Base-by-base conservation (phyloP, 148 eudicot species). In the Rhododendron henanense region DNA sequence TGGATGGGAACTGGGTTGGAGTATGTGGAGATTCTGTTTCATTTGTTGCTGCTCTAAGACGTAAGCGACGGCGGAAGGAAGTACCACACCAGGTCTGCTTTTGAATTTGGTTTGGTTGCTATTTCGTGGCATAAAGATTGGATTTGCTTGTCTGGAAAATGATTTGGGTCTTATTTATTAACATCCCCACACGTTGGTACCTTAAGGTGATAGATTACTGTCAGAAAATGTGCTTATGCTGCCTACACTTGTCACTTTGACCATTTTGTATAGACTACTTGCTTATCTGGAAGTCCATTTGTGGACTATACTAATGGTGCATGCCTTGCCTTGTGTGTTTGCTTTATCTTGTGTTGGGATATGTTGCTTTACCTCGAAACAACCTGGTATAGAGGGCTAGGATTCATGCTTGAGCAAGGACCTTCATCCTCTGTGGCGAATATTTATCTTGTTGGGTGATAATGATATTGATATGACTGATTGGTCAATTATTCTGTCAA, bases 1-100 rank as follows among this genome's bases (percentile, higher is more conserved):
- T 97, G 73, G 93, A 97, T 87, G 99, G 99, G 47, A 94, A 95
- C 75, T 94, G 98, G 96, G 92, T 94, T 53, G 99, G 99, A 63
- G 83, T 91, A n/a, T 93, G 93, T 88, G 89, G 83, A 83, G 88
- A 95, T 90, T 91, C 98, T 63, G 69, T 85, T 33, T 86, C 92
- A 1, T 94, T 97, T 88, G 98, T 92, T 87, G 88, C 89, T 35
- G 90, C 93, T 79, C 83, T 95, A 14, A 92, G 96, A 86, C 88
- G 86, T 65, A 90, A 85, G 73, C 94, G 99, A 0, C 94, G 95
- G 61, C 90, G 83, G 82, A 89, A 75, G 87, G 92, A 86, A 75
- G 31, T 95, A 55, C 92, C 95, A 83, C 89, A 86, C 85, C 94
- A 94, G 96, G 99, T 96, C 87, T 23, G 57, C 78, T 78, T 59